Evolutionary conservation across 768 basidiomycete species (phyloP).

Genomic region (Nidularia sp.): DNA sequence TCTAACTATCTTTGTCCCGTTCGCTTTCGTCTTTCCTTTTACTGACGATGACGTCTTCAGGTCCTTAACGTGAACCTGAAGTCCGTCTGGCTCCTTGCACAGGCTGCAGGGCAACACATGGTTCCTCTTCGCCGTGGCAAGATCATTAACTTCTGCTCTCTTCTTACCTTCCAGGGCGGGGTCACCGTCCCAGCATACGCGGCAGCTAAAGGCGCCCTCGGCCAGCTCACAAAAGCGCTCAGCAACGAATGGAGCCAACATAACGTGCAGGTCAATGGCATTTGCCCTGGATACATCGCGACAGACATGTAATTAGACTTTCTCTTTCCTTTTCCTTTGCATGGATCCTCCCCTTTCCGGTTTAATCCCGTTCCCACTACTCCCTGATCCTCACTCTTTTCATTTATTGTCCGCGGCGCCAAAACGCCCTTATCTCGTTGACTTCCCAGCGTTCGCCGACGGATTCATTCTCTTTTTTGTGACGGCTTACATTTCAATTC

Average conservation of each 20-base stretch:
- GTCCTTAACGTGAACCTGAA: constrained; percentile 88
- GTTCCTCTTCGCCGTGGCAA: constrained; percentile 62
- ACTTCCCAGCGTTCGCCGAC: not conserved
- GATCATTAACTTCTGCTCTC: constrained; percentile 69
- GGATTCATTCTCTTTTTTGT: not conserved
- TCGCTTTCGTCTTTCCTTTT: no score
- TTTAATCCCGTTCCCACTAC: not conserved
- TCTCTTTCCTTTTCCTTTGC: not conserved
- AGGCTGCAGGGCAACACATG: constrained; percentile 90
- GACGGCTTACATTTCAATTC: not conserved
- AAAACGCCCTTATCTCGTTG: not conserved
- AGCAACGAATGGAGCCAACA: constrained; percentile 91
- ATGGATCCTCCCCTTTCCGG: not conserved
- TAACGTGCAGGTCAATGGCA: constrained; percentile 85
- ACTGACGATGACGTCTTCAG: constrained; percentile 26
- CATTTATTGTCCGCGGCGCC: not conserved
- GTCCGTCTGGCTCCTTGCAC: constrained; percentile 78
- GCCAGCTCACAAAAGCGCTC: constrained; percentile 83
- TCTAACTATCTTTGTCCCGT: not conserved
- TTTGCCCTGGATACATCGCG: constrained; percentile 84
- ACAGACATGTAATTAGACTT: constrained; percentile 71
- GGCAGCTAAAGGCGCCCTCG: constrained; percentile 84
- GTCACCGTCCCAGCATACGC: constrained; percentile 87
- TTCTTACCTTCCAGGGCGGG: constrained; percentile 62
- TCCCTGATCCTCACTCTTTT: not conserved